These are phyloP conservation scores for Thozetella sp. DNA, from an alignment of 495 filamentous ascomycete species.

Conservation along the genomic window DNA sequence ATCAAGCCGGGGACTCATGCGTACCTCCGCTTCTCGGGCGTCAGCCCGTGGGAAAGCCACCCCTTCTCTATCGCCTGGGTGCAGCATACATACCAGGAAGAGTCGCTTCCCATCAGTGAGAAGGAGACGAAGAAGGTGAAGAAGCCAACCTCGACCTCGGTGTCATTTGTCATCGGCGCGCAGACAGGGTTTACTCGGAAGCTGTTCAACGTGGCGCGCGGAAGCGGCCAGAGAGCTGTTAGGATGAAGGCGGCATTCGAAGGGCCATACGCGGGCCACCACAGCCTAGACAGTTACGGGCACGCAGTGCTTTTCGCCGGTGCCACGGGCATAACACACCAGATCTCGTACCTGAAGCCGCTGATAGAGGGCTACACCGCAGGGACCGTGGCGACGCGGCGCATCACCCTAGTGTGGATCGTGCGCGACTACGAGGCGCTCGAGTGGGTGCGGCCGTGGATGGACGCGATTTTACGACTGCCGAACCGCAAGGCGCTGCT, in stretches of 20 bases:
- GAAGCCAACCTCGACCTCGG: conserved; percentile 19
- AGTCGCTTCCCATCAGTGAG: conserved; percentile 26
- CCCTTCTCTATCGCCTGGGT: conserved; percentile 95
- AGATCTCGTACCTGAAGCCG: conserved; percentile 84
- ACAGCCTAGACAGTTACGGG: conserved; percentile 86
- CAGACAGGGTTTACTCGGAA: conserved; percentile 86
- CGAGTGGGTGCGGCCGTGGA: conserved; percentile 93
- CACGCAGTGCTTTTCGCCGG: conserved; percentile 89
- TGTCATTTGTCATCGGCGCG: conserved; percentile 78
- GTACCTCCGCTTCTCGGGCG: conserved; percentile 78
- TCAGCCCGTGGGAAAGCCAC: conserved; percentile 84
- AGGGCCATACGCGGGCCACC: conserved; percentile 84
- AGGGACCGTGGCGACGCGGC: conserved; percentile 76
- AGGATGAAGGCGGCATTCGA: conserved; percentile 61
- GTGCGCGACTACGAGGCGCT: conserved; percentile 84
- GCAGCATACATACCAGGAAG: conserved; percentile 36
- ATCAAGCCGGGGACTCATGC: conserved; percentile 85
- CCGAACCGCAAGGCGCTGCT: conserved; percentile 76
- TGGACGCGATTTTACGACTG: conserved; percentile 83
- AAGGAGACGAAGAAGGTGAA: conserved; percentile 21
- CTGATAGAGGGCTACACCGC: conserved; percentile 74
- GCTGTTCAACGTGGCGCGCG: conserved; percentile 60
- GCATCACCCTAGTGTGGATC: conserved; percentile 85
- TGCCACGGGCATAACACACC: conserved; percentile 92
- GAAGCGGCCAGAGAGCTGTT: conserved; percentile 14